phyloP scores from a whole-genome alignment of 441 rosid genomes.

The Manihot esculenta region DNA sequence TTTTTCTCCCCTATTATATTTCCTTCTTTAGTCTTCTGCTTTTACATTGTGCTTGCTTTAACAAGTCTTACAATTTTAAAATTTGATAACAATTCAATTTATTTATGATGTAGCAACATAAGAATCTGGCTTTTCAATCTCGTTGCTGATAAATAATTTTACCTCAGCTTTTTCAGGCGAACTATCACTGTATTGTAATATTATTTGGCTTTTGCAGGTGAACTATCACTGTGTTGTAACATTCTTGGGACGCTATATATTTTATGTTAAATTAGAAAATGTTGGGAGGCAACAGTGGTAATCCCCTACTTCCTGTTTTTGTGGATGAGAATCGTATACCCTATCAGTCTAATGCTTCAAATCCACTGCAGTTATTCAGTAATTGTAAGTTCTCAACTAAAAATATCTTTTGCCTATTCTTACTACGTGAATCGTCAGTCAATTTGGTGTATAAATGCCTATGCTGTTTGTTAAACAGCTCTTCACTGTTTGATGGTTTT shows the following conservation, averaged over 20 bases:
- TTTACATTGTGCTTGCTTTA: neutral
- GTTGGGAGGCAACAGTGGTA: conserved; percentile 64
- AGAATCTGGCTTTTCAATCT: neutral
- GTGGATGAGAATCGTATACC: conserved; percentile 52
- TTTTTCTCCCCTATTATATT: too few species aligned
- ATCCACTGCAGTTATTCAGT: conserved; percentile 69
- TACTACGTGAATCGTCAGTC: neutral
- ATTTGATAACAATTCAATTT: neutral
- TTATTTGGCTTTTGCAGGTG: conserved; percentile 40
- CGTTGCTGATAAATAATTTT: conserved; percentile 14
- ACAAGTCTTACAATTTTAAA: neutral
- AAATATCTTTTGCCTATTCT: too few species aligned
- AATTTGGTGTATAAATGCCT: neutral
- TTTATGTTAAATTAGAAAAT: conserved; percentile 33
- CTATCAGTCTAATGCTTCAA: conserved; percentile 57
- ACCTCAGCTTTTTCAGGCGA: conserved; percentile 32
- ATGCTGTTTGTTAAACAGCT: neutral
- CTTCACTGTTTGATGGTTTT: neutral
- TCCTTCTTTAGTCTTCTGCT: neutral
- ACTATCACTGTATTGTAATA: too few species aligned
- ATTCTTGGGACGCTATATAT: conserved; percentile 17
- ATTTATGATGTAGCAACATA: neutral
- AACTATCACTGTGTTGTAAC: conserved; percentile 11
- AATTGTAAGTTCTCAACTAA: conserved; percentile 44
- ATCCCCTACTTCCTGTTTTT: conserved; percentile 48